Evolutionary conservation across 2,329 filamentous ascomycete genomes (phyloP), one percentile per base, ranked within the genome.

Genomic region (Neofusicoccum laricinum): DNA sequence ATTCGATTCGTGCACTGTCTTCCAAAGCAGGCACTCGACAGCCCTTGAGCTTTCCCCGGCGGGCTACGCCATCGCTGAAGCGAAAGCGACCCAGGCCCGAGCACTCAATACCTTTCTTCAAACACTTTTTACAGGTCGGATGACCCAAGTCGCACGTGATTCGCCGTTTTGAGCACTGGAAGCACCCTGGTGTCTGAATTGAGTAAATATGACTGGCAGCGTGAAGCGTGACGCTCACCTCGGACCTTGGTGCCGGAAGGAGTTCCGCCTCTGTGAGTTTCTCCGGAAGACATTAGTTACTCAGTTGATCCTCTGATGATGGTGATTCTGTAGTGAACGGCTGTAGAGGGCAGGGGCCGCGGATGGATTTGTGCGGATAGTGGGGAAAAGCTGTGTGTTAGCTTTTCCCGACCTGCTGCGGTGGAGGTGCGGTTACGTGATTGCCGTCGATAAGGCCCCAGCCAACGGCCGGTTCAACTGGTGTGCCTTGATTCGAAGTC

Each of bases 91-190:
- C 75, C 32, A 77, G 69, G 0, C 78, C 78, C 0, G 78, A 79
- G 66, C 78, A 80, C 7, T 71, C 67, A 17, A 80, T 69, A n/a
- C 68, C 69, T 48, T 72, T 73, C 63, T 79, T 79, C 10, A 70
- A 66, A 62, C 78, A 80, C 58, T 80, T 80, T 19, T 69, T 66
- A 64, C 78, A 80, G 63, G 73, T 69, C 1, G 78, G 78, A 53
- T 77, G 73, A 17, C 71, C 71, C 65, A 75, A 77, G 67, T 80
- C 78, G 67, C 78, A 80, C 36, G 72, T 73, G 32, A 80, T 74
- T 25, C 78, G 73, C 40, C 78, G 72, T 4, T 70, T 69, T 43
- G 70, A 71, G 66, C 78, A 80, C 67, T 80, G 75, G 41, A 76
- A 74, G 57, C 78, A 80, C 19, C 78, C 70, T 67, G 48, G 11